These are phyloP conservation scores for Eutrema heterophyllum DNA, from an alignment of 345 rosid genomes.

Conservation along the genomic window DNA sequence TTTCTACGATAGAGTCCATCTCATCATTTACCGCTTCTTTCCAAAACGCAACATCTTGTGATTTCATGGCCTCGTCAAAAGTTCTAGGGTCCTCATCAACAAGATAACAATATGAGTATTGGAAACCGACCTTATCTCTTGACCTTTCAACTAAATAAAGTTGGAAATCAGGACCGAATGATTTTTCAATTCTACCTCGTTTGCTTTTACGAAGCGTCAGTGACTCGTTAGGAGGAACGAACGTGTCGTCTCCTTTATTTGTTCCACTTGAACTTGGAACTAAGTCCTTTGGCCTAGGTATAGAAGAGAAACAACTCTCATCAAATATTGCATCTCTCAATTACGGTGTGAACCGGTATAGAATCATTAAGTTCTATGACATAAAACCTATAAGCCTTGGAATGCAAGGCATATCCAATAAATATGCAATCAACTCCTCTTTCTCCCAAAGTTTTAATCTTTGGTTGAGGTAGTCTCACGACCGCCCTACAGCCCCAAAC, in stretches of 20 bases:
- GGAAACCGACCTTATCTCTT: neutral
- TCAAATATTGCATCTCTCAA: slow-evolving; percentile 8
- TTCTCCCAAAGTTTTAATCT: neutral
- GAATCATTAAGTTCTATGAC: neutral
- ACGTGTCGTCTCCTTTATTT: neutral
- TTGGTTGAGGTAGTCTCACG: neutral
- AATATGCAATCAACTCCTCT: neutral
- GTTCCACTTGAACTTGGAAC: neutral
- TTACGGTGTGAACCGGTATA: neutral
- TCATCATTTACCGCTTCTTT: neutral
- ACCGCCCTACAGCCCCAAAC: neutral
- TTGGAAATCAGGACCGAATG: neutral
- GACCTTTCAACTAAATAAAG: neutral
- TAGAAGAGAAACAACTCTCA: neutral
- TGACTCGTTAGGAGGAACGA: neutral
- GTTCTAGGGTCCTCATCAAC: neutral
- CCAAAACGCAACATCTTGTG: neutral
- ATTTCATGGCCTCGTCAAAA: neutral
- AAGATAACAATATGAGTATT: neutral
- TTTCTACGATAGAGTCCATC: neutral
- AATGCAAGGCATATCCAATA: neutral
- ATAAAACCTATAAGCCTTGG: slow-evolving; percentile 4
- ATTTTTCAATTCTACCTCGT: neutral
- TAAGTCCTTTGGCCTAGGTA: neutral
- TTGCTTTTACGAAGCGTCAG: neutral